phyloP scores from a whole-genome alignment of 768 basidiomycete genomes.

The Termitomyces sp. region DNA sequence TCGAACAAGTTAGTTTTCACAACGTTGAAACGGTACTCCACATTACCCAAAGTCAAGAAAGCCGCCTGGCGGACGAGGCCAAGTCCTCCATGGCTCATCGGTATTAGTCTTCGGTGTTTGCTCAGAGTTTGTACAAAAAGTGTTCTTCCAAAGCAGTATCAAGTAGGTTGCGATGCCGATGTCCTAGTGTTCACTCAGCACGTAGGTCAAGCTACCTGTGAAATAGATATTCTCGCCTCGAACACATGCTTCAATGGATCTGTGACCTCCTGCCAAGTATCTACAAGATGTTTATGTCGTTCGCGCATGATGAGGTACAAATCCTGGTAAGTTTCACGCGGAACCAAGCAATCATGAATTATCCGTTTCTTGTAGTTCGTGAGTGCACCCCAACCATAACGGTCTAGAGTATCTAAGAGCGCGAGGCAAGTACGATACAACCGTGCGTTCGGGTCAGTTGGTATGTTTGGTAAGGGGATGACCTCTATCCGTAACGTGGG shows the following conservation, averaged over 20 bases:
- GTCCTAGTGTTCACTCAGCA: conserved; percentile 46
- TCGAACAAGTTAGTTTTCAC: not conserved
- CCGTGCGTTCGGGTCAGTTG: conserved; percentile 50
- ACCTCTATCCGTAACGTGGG: conserved; percentile 52
- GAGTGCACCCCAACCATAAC: conserved; percentile 84
- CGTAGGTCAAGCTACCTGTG: not conserved
- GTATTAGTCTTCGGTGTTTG: conserved; percentile 5
- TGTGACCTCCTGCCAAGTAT: conserved; percentile 75
- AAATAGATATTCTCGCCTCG: conserved; percentile 44
- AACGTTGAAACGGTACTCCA: not conserved
- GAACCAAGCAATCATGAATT: conserved; percentile 72
- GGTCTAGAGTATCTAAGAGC: conserved; percentile 76
- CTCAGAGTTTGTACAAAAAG: conserved; percentile 30
- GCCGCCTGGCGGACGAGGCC: conserved; percentile 79
- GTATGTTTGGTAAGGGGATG: conserved; percentile 41
- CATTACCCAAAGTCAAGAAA: conserved; percentile 86
- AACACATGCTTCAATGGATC: conserved; percentile 90
- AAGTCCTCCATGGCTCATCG: conserved; percentile 53
- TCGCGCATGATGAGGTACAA: conserved; percentile 85
- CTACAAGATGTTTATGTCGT: conserved; percentile 69
- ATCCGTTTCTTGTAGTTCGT: conserved; percentile 86
- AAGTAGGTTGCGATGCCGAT: conserved; percentile 93
- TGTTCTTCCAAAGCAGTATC: conserved; percentile 85
- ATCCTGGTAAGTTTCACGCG: conserved; percentile 81
- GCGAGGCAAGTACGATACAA: conserved; percentile 77